A percentile compares a stretch with the other conserved stretches of the same genome.
Conservation (phyloP, 495 filamentous ascomycete genomes). For the Rhypophila decipiens region DNA sequence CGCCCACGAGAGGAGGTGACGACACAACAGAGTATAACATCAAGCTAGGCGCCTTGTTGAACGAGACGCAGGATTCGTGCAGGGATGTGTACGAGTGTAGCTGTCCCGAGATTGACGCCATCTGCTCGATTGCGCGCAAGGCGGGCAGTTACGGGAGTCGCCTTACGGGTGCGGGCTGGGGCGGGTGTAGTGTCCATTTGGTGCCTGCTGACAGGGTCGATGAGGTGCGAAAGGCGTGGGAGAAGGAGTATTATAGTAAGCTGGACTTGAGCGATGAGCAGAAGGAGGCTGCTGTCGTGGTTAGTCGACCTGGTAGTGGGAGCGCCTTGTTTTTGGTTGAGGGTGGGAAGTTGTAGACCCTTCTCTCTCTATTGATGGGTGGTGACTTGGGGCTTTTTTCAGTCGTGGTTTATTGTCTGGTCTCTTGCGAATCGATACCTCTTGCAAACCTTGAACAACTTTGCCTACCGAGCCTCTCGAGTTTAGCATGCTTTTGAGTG, state of each 20-base stretch:
- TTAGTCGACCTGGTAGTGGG: slow-evolving; percentile 76
- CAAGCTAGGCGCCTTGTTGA: slow-evolving; percentile 76
- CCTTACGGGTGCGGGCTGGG: slow-evolving; percentile 94
- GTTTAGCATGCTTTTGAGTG: too few relatives aligned
- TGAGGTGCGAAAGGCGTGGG: slow-evolving; percentile 69
- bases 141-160: slow-evolving; percentile 81
- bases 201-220: slow-evolving; percentile 80
- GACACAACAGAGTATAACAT: slow-evolving; percentile 56
- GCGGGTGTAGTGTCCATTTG: slow-evolving; percentile 90
- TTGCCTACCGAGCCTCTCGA: too few relatives aligned
- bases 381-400: too few relatives aligned
- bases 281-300: slow-evolving; percentile 74
- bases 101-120: slow-evolving; percentile 79
- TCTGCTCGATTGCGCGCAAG: slow-evolving; percentile 70
- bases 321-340: slow-evolving; percentile 42
- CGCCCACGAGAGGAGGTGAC: slow-evolving; percentile 25
- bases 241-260: slow-evolving; percentile 76
- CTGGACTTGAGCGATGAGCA: slow-evolving; percentile 68
- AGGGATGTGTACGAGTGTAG: slow-evolving; percentile 81
- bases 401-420: too few relatives aligned
- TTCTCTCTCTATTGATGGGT: too few relatives aligned
- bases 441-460: too few relatives aligned
- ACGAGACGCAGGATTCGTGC: slow-evolving; percentile 83
- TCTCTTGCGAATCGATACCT: too few relatives aligned
- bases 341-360: neutral